Evolutionary conservation across 2,329 filamentous ascomycete species (phyloP).

Genomic region (Drechslerella coelobrocha): DNA sequence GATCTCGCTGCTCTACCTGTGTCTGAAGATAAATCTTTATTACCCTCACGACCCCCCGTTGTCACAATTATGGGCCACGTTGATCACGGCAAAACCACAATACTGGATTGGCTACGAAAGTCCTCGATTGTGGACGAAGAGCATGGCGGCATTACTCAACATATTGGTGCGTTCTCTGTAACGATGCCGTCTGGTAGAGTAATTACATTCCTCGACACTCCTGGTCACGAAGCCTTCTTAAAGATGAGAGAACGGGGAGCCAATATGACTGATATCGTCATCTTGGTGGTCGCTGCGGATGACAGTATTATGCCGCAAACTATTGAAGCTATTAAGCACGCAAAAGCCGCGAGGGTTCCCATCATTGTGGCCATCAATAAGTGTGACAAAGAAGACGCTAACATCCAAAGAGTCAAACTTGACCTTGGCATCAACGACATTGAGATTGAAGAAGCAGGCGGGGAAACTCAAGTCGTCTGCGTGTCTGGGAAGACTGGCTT

Average conservation of each 20-base stretch:
- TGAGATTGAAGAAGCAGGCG: constrained; percentile 92
- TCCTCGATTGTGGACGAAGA: constrained; percentile 89
- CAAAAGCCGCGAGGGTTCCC: constrained; percentile 82
- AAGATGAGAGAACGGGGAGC: constrained; percentile 95
- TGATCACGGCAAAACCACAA: constrained; percentile 96
- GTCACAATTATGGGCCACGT: constrained; percentile 99
- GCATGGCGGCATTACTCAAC: constrained; percentile 96
- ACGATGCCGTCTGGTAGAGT: constrained; percentile 82
- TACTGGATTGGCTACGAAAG: constrained; percentile 90
- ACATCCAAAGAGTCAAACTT: constrained; percentile 82
- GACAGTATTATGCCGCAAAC: constrained; percentile 98
- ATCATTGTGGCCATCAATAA: constrained; percentile 99
- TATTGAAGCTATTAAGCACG: constrained; percentile 93
- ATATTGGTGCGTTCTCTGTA: constrained; percentile 97
- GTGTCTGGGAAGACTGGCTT: constrained; percentile 93
- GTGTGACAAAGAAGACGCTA: constrained; percentile 83
- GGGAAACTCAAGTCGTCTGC: constrained; percentile 87
- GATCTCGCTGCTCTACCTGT: constrained; percentile 76
- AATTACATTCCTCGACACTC: constrained; percentile 96
- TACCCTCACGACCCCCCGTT: constrained; percentile 83
- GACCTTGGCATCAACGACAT: constrained; percentile 84
- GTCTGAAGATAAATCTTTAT: constrained; percentile 69
- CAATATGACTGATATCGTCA: constrained; percentile 94
- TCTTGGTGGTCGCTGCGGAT: constrained; percentile 93
- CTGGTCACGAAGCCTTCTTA: constrained; percentile 92